Evolutionary conservation across 1,284 basidiomycete genomes (phyloP).

Genomic region (Leccinum subrobustum): DNA sequence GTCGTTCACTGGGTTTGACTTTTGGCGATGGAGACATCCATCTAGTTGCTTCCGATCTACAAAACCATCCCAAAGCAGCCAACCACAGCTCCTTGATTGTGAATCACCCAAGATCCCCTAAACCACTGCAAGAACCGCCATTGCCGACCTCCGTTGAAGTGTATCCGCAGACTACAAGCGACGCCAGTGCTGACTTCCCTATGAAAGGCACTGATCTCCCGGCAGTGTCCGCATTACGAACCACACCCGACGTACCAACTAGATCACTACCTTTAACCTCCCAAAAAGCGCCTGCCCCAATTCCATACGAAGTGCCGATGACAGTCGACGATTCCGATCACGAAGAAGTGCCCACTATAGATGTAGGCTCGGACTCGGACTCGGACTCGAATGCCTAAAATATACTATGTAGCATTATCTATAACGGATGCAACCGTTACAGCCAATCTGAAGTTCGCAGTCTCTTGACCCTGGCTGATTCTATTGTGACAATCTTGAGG

Average conservation of each 20-base stretch:
- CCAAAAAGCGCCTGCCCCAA: slow-evolving; percentile 10
- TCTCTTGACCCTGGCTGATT: slow-evolving; percentile 21
- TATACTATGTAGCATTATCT: background rate
- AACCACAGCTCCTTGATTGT: slow-evolving; percentile 1
- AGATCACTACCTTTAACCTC: background rate
- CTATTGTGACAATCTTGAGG: slow-evolving; percentile 4
- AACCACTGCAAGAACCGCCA: slow-evolving; percentile 2
- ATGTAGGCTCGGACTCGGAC: slow-evolving; percentile 48
- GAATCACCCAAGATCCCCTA: background rate
- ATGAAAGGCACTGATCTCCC: background rate
- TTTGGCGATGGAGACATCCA: slow-evolving; percentile 5
- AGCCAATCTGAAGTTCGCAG: slow-evolving; percentile 15
- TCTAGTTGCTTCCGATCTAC: background rate
- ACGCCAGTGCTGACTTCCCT: background rate
- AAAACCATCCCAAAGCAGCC: background rate
- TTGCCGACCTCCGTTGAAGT: background rate
- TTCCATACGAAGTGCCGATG: slow-evolving; percentile 10
- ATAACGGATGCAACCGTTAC: background rate
- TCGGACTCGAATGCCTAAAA: slow-evolving; percentile 30
- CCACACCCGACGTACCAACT: background rate
- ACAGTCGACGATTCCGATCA: slow-evolving; percentile 41
- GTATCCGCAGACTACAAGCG: slow-evolving; percentile 1
- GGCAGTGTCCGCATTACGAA: background rate
- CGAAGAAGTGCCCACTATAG: slow-evolving; percentile 53
- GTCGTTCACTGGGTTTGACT: slow-evolving; percentile 41